Conservation (phyloP, 495 filamentous ascomycete genomes). For the Penicillium coprophilum region DNA sequence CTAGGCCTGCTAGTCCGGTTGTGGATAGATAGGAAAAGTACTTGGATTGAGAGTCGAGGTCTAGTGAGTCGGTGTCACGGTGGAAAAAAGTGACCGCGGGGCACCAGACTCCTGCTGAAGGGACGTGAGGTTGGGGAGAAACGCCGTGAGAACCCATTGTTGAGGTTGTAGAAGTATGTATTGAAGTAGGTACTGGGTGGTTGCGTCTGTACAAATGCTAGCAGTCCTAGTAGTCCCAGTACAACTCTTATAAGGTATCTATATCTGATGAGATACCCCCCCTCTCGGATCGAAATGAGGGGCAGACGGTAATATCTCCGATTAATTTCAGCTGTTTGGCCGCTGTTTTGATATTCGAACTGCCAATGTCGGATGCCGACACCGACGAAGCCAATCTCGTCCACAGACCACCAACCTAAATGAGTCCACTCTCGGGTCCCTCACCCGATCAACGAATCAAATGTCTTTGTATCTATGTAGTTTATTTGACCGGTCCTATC, state of each 20-base stretch:
- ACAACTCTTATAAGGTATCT: neutral
- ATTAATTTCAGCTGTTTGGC: neutral
- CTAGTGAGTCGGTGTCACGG: slow-evolving; percentile 49
- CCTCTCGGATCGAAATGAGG: slow-evolving; percentile 4
- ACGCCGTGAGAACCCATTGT: slow-evolving; percentile 17
- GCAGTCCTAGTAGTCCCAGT: neutral
- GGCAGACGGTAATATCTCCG: neutral
- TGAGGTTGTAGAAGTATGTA: neutral
- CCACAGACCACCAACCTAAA: neutral
- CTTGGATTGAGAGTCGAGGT: slow-evolving; percentile 44
- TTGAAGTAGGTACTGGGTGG: too few relatives aligned
- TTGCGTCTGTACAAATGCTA: too few relatives aligned
- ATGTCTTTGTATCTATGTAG: neutral
- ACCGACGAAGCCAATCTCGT: slow-evolving; percentile 1
- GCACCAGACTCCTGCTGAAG: slow-evolving; percentile 35
- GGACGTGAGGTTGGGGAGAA: slow-evolving; percentile 26
- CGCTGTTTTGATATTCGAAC: neutral
- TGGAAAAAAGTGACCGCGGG: slow-evolving; percentile 53
- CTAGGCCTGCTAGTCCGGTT: slow-evolving; percentile 55
- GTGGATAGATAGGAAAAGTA: slow-evolving; percentile 58
- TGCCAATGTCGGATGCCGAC: slow-evolving; percentile 4
- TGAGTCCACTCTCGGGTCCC: neutral
- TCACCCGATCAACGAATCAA: neutral
- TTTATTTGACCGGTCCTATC: neutral
- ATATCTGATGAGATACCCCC: neutral